These are phyloP conservation scores for Pisolithus tinctorius DNA, from an alignment of 768 basidiomycete genomes.

Conservation along the genomic window DNA sequence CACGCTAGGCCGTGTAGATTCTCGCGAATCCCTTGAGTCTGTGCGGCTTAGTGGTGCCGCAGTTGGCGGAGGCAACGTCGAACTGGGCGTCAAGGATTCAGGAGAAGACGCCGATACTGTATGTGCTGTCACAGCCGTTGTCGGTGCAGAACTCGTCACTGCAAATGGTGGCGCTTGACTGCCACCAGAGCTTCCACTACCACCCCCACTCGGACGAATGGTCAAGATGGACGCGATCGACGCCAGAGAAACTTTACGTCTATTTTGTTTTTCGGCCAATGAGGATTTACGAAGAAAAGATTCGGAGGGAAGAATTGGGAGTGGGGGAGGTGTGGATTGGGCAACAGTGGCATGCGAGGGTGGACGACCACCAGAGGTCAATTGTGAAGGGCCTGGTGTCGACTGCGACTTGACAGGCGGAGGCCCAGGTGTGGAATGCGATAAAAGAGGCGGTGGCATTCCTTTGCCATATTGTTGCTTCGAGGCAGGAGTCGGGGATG, in stretches of 20 bases:
- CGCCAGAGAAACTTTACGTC: conserved; percentile 38
- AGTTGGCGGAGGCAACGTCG: conserved; percentile 34
- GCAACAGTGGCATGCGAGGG: no score
- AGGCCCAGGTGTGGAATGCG: conserved; percentile 28
- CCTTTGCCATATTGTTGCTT: conserved; percentile 18
- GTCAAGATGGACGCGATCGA: conserved; percentile 40
- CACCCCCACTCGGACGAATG: conserved; percentile 29
- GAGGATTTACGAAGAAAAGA: conserved; percentile 26
- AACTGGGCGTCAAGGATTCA: conserved; percentile 8
- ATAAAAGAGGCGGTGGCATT: not conserved
- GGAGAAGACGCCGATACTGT: conserved; percentile 45
- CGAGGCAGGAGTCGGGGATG: conserved; percentile 40
- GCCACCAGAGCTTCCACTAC: no score
- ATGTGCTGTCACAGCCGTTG: conserved; percentile 61
- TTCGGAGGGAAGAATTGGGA: conserved; percentile 57
- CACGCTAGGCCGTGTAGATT: conserved; percentile 40
- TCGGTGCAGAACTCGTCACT: conserved; percentile 48
- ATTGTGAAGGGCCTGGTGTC: no score
- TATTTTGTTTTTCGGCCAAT: conserved; percentile 20
- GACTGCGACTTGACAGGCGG: no score
- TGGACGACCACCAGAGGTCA: no score
- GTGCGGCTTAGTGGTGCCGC: conserved; percentile 32
- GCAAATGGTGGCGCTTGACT: conserved; percentile 34
- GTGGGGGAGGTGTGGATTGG: conserved; percentile 45
- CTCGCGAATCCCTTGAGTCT: conserved; percentile 48